Conservation (phyloP, 2,329 filamentous ascomycete species). For the Epichloe gansuensis region DNA sequence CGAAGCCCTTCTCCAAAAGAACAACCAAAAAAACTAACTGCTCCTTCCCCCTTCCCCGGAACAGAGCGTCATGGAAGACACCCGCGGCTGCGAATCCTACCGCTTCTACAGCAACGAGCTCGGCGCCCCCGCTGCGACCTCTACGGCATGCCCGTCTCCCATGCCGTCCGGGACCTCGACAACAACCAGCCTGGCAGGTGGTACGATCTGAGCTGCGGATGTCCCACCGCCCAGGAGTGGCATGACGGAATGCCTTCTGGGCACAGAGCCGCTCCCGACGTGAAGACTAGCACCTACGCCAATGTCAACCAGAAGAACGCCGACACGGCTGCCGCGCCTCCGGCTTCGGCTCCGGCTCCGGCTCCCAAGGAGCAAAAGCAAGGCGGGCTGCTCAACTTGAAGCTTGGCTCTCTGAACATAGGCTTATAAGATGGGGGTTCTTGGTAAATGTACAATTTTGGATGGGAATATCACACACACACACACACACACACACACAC, state of each 20-base stretch:
- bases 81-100: constrained; percentile 24
- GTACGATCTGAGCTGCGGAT: constrained; percentile 26
- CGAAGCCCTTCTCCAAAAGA: too few species aligned
- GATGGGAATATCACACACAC: too few species aligned
- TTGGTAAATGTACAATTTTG: neutral
- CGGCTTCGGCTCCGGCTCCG: neutral
- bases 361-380: neutral
- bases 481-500: too few species aligned
- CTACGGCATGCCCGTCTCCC: constrained; percentile 21
- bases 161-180: constrained; percentile 18
- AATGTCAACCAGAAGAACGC: neutral
- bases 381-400: neutral
- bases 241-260: neutral
- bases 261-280: neutral
- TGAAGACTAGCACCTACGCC: neutral
- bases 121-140: constrained; percentile 22
- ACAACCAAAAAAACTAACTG: neutral
- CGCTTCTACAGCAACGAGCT: constrained; percentile 21
- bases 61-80: constrained; percentile 19
- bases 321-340: neutral
- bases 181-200: constrained; percentile 18
- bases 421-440: neutral
- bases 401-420: neutral
- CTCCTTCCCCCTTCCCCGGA: neutral
- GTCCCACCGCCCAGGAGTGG: constrained; percentile 16